These are phyloP conservation scores for Orbilia brochopaga DNA, from an alignment of 2,329 filamentous ascomycete genomes.

Conservation along the genomic window DNA sequence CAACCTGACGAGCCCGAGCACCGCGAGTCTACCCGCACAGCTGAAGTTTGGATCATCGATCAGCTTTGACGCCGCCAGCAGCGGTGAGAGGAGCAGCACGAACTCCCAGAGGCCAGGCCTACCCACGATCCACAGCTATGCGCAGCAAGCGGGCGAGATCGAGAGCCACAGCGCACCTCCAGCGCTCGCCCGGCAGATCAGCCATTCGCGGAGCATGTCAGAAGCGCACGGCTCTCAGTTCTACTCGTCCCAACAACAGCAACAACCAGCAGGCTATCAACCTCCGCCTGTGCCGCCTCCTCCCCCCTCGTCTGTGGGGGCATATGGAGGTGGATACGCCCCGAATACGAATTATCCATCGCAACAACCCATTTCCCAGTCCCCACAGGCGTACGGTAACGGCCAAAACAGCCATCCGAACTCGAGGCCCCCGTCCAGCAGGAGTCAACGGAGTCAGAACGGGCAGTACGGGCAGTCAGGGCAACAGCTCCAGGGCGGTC, in stretches of 20 bases:
- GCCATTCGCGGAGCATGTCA: constrained; percentile 45
- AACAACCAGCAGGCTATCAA: constrained; percentile 14
- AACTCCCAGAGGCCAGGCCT: constrained; percentile 50
- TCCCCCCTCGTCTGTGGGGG: not conserved
- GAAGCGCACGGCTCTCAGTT: constrained; percentile 34
- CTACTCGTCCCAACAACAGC: constrained; percentile 4
- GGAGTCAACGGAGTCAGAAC: constrained; percentile 30
- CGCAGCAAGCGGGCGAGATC: constrained; percentile 10
- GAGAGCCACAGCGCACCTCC: constrained; percentile 19
- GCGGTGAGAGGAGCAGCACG: constrained; percentile 24
- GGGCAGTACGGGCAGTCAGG: constrained; percentile 11
- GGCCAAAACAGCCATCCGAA: constrained; percentile 36
- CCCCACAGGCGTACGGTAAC: constrained; percentile 12
- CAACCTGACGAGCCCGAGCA: constrained; percentile 55
- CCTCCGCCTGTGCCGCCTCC: constrained; percentile 13
- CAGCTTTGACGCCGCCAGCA: constrained; percentile 50
- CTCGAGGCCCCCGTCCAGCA: constrained; percentile 41
- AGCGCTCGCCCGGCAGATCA: constrained; percentile 23
- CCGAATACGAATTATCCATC: constrained; percentile 8
- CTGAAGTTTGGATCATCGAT: constrained; percentile 58
- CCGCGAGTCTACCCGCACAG: constrained; percentile 57
- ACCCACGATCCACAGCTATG: constrained; percentile 45
- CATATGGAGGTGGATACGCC: not conserved
- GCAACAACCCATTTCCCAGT: constrained; percentile 1
- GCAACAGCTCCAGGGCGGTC: constrained; percentile 14